These are phyloP conservation scores for Pichia sp. DNA, from an alignment of 1,139 yeast species.

Conservation along the genomic window DNA sequence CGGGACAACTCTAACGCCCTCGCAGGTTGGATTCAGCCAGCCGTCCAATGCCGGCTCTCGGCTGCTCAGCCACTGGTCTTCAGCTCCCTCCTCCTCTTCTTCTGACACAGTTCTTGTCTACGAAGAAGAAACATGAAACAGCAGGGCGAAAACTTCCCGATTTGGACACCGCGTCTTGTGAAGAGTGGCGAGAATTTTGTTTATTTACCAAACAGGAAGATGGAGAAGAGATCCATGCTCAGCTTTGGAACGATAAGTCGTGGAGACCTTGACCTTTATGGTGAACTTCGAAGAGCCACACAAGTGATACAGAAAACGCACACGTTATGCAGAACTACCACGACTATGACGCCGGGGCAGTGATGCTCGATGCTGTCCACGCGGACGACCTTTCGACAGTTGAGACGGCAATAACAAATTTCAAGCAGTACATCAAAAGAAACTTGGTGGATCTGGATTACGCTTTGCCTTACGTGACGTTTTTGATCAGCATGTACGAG, in stretches of 20 bases:
- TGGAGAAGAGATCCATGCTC: background rate
- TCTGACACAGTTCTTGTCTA: slow-evolving; percentile 44
- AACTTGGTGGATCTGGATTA: slow-evolving; percentile 53
- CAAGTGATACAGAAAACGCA: background rate
- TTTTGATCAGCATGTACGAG: slow-evolving; percentile 47
- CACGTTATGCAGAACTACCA: background rate
- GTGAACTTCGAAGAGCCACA: background rate
- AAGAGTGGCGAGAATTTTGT: background rate
- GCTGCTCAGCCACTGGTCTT: slow-evolving; percentile 48
- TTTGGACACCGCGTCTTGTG: background rate
- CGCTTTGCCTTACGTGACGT: slow-evolving; percentile 55
- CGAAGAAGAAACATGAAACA: slow-evolving; percentile 18
- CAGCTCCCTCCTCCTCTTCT: slow-evolving; percentile 37
- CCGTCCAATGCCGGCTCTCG: slow-evolving; percentile 61
- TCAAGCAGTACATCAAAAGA: slow-evolving; percentile 47
- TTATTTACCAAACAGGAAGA: background rate
- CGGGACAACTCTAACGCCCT: slow-evolving; percentile 43
- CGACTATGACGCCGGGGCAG: slow-evolving; percentile 2
- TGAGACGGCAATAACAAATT: slow-evolving; percentile 14
- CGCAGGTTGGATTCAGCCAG: slow-evolving; percentile 63
- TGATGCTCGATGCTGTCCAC: slow-evolving; percentile 8
- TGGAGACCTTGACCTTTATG: background rate
- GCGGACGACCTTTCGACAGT: background rate
- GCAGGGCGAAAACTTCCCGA: background rate
- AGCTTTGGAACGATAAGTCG: background rate